Percentiles rank a stretch among this genome's conserved stretches.
Conservation (phyloP, 78 protist species). For the Salpingoeca rosetta region DNA sequence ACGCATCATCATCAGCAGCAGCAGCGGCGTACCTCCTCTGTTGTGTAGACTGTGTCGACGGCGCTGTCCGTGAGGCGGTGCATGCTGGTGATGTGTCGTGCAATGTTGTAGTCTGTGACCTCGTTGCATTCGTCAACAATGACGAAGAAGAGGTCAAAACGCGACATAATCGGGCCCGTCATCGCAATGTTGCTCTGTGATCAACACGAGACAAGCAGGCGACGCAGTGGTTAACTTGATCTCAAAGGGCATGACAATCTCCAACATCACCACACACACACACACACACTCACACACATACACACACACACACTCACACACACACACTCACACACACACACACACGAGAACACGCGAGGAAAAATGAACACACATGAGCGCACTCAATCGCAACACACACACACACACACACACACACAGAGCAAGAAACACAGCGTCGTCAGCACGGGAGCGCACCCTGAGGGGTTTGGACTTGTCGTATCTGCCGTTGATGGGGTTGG, state of each 20-base stretch:
- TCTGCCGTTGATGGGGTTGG: constrained; percentile 85
- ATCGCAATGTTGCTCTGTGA: constrained; percentile 80
- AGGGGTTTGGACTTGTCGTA: constrained; percentile 61
- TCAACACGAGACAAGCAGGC: too few relatives aligned
- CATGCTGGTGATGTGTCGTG: constrained; percentile 79
- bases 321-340: too few relatives aligned
- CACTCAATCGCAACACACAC: too few relatives aligned
- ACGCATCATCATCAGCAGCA: not conserved
- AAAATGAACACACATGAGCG: too few relatives aligned
- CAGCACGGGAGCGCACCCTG: constrained; percentile 4
- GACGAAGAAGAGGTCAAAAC: constrained; percentile 98
- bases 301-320: too few relatives aligned
- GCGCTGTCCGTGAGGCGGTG: constrained; percentile 55
- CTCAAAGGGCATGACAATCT: not conserved
- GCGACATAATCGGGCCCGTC: constrained; percentile 93
- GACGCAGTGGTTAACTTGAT: not conserved
- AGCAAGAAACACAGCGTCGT: too few relatives aligned
- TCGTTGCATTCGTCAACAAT: constrained; percentile 83
- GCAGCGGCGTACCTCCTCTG: constrained; percentile 49
- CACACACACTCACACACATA: not conserved
- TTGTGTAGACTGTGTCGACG: constrained; percentile 33
- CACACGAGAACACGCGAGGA: too few relatives aligned
- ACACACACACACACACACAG: too few relatives aligned
- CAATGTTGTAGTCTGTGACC: constrained; percentile 77
- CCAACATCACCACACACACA: too few relatives aligned